phyloP scores from a whole-genome alignment of 1,284 basidiomycete genomes.

The Wolfiporia cocos region DNA sequence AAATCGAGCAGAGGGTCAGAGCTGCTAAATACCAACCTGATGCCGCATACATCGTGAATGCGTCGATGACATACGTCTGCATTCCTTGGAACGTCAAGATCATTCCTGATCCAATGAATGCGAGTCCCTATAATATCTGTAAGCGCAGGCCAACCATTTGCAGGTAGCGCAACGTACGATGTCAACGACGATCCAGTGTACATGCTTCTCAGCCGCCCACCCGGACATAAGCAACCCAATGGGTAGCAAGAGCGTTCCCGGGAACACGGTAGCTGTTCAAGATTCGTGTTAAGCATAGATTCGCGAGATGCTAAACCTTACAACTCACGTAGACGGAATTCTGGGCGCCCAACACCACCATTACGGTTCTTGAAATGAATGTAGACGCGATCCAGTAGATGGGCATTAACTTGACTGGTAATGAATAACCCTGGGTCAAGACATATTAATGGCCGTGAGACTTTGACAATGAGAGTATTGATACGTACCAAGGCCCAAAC shows the following conservation, averaged over 20 bases:
- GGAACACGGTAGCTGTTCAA: conserved; percentile 47
- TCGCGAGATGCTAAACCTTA: neutral
- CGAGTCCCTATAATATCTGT: conserved; percentile 40
- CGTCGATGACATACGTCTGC: conserved; percentile 58
- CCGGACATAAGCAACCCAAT: conserved; percentile 58
- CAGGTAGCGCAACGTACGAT: conserved; percentile 32
- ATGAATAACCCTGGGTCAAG: conserved; percentile 32
- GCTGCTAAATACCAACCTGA: conserved; percentile 36
- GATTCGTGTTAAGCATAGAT: neutral
- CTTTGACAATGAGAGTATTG: no score
- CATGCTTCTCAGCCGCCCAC: conserved; percentile 49
- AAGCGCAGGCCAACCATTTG: neutral
- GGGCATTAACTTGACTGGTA: conserved; percentile 53
- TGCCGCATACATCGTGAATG: conserved; percentile 58
- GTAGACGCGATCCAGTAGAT: conserved; percentile 49
- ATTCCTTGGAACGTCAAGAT: conserved; percentile 51
- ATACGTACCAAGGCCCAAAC: conserved; percentile 41
- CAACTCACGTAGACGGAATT: conserved; percentile 34
- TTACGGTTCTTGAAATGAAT: conserved; percentile 41
- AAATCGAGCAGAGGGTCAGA: neutral
- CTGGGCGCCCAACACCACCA: conserved; percentile 49
- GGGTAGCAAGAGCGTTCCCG: conserved; percentile 45
- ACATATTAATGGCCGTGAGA: no score
- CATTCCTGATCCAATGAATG: conserved; percentile 42
- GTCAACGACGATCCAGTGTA: conserved; percentile 64